Base-by-base conservation (phyloP, 2,329 filamentous ascomycete genomes). In the Davidsoniella australis region DNA sequence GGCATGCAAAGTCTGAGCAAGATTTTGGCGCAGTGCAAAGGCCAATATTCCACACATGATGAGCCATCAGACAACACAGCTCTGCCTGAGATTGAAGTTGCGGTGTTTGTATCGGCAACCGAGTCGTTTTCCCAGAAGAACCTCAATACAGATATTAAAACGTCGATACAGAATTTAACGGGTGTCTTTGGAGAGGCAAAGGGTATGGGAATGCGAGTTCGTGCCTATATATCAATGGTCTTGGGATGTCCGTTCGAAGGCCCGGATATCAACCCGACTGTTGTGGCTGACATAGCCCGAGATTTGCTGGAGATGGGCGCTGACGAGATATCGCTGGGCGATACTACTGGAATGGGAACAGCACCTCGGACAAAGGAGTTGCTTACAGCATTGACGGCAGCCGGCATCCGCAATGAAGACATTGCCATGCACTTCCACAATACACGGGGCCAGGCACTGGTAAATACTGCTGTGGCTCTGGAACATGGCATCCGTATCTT, bases 281-380 rank as follows among this genome's bases (percentile, higher is more conserved):
- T 66, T 54, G 78, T 83, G 0, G 78, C 77, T 0, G 73, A 81
- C 56, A 75, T 83, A 41, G 80, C 82, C 0, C 73, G 69, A 53
- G 78, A 69, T 58, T 66, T 94, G 45, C 70, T 94, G 1, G 83
- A 88, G 59, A 84, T 89, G 70, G 88, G 88, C 16, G 88, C 85
- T 17, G 85, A 94, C 59, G 86, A 94, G 68, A 87, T 95, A 56
- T 84, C 83, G 1, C 74, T 94, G 0, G 87, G 86, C 5, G 88
- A 94, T 59, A 95, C 88, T 0, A 89, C 87, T 0, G 88, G 88
- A 16, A 87, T 93, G 74, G 88, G 87, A 29, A 93, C 85, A 0
- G 80, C 78, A n/a, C 79, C 78, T 16, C 69, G 76, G 50, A 85
- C 81, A 2, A 67, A 69, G 49, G 73, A 76, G 50, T 66, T 87